Evolutionary conservation across 768 basidiomycete genomes (phyloP).

Genomic region (Kwoniella shandongensis): DNA sequence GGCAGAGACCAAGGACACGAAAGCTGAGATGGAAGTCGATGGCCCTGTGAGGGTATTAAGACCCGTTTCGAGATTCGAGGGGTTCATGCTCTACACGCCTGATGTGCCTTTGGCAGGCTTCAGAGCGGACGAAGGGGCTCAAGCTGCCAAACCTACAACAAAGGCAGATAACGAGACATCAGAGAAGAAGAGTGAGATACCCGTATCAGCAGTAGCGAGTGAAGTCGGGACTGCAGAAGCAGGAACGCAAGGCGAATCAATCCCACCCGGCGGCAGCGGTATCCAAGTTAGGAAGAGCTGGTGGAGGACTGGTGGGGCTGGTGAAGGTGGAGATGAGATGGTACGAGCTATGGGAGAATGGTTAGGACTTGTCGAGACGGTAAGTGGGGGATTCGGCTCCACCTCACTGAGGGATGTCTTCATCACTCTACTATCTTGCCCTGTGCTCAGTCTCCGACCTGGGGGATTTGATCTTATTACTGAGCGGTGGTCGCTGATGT

Average conservation of each 20-base stretch:
- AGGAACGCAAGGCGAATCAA: no score
- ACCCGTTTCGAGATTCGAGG: constrained; percentile 31
- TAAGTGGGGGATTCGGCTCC: no score
- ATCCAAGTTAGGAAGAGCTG: constrained; percentile 31
- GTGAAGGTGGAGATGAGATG: constrained; percentile 47
- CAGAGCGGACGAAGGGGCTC: constrained; percentile 24
- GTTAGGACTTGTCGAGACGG: constrained; percentile 40
- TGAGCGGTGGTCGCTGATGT: no score
- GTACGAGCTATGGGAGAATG: constrained; percentile 44
- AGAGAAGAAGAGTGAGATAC: no score
- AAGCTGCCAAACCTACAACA: no score
- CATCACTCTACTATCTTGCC: no score
- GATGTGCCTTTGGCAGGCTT: constrained; percentile 43
- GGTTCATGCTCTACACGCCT: constrained; percentile 45
- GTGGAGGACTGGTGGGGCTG: constrained; percentile 44
- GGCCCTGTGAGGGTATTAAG: constrained; percentile 23
- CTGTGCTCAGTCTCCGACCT: neutral
- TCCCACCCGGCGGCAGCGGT: neutral
- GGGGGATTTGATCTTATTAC: no score
- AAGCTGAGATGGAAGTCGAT: neutral
- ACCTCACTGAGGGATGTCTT: no score
- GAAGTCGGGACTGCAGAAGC: no score
- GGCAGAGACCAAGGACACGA: neutral
- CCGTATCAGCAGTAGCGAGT: no score
- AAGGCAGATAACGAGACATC: no score